Evolutionary conservation across 2,329 filamentous ascomycete genomes (phyloP).

Genomic region (Neopestalotiopsis rosae): DNA sequence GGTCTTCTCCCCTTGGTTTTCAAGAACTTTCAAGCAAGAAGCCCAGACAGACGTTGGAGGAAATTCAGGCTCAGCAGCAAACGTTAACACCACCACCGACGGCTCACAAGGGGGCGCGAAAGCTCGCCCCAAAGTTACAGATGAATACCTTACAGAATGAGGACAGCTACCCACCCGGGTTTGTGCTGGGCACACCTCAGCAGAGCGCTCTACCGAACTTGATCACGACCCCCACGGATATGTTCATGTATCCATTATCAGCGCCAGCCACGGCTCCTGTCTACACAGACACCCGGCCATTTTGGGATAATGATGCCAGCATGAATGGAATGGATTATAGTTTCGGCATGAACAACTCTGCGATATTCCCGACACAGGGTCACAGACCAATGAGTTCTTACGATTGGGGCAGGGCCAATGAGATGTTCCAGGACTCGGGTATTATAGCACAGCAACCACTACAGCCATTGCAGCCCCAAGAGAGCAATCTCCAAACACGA

Average conservation of each 20-base stretch:
- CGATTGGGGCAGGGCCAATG: constrained; percentile 62
- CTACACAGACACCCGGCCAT: constrained; percentile 48
- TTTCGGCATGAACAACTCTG: constrained; percentile 51
- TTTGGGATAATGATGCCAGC: constrained; percentile 60
- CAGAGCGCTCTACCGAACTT: constrained; percentile 54
- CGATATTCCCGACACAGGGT: constrained; percentile 49
- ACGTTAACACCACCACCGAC: constrained; percentile 67
- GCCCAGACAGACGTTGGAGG: constrained; percentile 45
- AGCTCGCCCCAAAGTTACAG: constrained; percentile 56
- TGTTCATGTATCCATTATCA: constrained; percentile 67
- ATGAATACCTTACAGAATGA: constrained; percentile 62
- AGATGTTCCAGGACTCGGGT: constrained; percentile 57
- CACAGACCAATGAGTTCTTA: constrained; percentile 57
- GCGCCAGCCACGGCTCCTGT: constrained; percentile 55
- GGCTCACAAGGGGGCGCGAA: constrained; percentile 58
- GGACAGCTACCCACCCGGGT: constrained; percentile 58
- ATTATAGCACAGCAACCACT: constrained; percentile 37
- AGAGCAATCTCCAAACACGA: constrained; percentile 42
- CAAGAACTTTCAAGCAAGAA: constrained; percentile 49
- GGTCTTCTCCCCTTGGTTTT: constrained; percentile 32
- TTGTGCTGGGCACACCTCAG: constrained; percentile 52
- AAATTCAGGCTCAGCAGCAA: constrained; percentile 49
- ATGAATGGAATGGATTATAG: constrained; percentile 66
- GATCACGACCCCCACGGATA: constrained; percentile 54
- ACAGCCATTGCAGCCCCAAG: constrained; percentile 41